phyloP scores from a whole-genome alignment of 1,284 basidiomycete genomes.

The Gymnopus androsaceus region DNA sequence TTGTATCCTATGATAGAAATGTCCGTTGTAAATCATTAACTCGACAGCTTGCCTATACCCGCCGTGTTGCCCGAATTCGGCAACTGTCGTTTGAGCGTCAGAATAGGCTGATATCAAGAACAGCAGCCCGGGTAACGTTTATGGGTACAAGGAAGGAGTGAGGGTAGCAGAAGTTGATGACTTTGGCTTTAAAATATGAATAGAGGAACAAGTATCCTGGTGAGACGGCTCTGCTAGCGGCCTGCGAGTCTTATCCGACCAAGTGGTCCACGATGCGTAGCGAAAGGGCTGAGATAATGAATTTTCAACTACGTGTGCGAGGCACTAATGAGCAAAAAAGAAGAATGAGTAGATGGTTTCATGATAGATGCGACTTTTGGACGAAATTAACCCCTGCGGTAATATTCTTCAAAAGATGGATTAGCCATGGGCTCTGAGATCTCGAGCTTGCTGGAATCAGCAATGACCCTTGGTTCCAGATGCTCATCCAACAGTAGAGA shows the following conservation, averaged over 20 bases:
- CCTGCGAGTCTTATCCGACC: too few relatives aligned
- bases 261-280: too few relatives aligned
- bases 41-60: constrained; percentile 18
- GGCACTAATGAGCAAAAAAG: not conserved
- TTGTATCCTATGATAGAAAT: not conserved
- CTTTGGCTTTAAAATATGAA: not conserved
- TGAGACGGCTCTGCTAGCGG: too few relatives aligned
- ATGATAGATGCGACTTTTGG: not conserved
- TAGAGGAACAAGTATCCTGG: not conserved
- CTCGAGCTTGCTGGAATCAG: too few relatives aligned
- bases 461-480: too few relatives aligned
- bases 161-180: not conserved
- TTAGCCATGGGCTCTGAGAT: too few relatives aligned
- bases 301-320: not conserved
- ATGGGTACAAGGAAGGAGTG: not conserved
- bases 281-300: too few relatives aligned
- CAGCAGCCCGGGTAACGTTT: not conserved
- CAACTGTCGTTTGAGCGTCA: constrained; percentile 2
- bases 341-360: not conserved
- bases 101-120: not conserved
- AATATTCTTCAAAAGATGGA: too few relatives aligned
- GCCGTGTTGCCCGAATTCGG: constrained; percentile 6
- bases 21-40: not conserved
- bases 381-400: not conserved
- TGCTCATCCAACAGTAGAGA: too few relatives aligned